Percentiles rank a stretch among this genome's conserved stretches.
These are phyloP conservation scores for Monosporascus sp. DNA, from an alignment of 2,329 filamentous ascomycete genomes.

Conservation along the genomic window DNA sequence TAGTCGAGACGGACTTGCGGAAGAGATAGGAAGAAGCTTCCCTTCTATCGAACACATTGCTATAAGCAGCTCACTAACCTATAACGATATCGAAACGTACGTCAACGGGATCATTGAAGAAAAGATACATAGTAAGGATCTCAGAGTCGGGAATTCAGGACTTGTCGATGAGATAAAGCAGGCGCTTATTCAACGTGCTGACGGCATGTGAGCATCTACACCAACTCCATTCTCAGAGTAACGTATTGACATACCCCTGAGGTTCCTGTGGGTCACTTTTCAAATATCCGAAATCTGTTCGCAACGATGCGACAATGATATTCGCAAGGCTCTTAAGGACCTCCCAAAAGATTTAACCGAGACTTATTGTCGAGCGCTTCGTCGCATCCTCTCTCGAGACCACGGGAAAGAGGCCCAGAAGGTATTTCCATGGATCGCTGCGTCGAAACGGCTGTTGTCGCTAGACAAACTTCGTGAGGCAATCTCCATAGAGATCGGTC, in stretches of 20 bases:
- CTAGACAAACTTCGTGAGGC: constrained; percentile 34
- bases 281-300: constrained; percentile 12
- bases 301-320: constrained; percentile 12
- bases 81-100: constrained; percentile 17
- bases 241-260: constrained; percentile 4
- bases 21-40: constrained; percentile 6
- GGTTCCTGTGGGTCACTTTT: constrained; percentile 16
- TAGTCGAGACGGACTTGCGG: constrained; percentile 6
- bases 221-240: constrained; percentile 1
- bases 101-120: constrained; percentile 11
- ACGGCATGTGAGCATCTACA: constrained; percentile 27
- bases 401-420: constrained; percentile 12
- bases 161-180: constrained; percentile 20
- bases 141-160: constrained; percentile 6
- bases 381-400: no score
- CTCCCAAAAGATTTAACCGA: constrained; percentile 27
- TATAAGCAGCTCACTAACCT: constrained; percentile 2
- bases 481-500: constrained; percentile 29
- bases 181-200: constrained; percentile 21
- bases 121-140: constrained; percentile 5
- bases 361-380: constrained; percentile 17
- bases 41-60: constrained; percentile 6
- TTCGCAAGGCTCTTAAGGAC: constrained; percentile 21
- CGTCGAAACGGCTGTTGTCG: constrained; percentile 26
- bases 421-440: constrained; percentile 28